These are phyloP conservation scores for Fusarium sp. DNA, from an alignment of 2,329 filamentous ascomycete genomes.

Conservation along the genomic window DNA sequence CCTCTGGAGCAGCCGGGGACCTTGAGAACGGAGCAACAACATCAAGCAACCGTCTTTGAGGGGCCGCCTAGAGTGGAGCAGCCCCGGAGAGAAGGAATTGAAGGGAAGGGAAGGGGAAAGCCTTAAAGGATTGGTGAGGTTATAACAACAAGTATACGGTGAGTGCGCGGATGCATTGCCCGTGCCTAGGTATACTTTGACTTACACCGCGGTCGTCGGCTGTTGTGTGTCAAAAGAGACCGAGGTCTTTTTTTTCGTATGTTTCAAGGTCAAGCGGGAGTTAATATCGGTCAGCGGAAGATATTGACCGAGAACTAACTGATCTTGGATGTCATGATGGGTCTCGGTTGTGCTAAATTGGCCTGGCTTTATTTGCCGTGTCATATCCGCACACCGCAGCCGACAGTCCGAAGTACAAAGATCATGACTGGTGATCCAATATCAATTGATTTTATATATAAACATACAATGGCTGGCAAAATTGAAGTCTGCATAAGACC, in stretches of 20 bases:
- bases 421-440: constrained; percentile 1
- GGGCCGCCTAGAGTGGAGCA: constrained; percentile 42
- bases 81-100: constrained; percentile 44
- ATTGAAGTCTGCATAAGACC: background rate
- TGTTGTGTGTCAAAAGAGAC: constrained; percentile 34
- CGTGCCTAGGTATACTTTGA: constrained; percentile 13
- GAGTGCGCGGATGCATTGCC: constrained; percentile 27
- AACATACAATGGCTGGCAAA: background rate
- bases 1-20: constrained; percentile 39
- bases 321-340: constrained; percentile 19
- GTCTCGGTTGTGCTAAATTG: constrained; percentile 30
- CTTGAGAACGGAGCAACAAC: constrained; percentile 42
- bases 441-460: background rate
- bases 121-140: constrained; percentile 8
- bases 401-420: constrained; percentile 20
- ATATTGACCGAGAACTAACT: constrained; percentile 35
- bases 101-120: constrained; percentile 4
- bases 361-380: background rate
- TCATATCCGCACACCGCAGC: constrained; percentile 22
- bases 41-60: constrained; percentile 13
- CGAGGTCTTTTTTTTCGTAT: constrained; percentile 40
- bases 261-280: constrained; percentile 25
- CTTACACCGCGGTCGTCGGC: constrained; percentile 45
- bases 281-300: constrained; percentile 27
- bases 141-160: constrained; percentile 25